Percentiles rank a stretch among this genome's conserved stretches.
Evolutionary conservation across 2,329 filamentous ascomycete species (phyloP).

Genomic region (Scleromitrula shiraiana): DNA sequence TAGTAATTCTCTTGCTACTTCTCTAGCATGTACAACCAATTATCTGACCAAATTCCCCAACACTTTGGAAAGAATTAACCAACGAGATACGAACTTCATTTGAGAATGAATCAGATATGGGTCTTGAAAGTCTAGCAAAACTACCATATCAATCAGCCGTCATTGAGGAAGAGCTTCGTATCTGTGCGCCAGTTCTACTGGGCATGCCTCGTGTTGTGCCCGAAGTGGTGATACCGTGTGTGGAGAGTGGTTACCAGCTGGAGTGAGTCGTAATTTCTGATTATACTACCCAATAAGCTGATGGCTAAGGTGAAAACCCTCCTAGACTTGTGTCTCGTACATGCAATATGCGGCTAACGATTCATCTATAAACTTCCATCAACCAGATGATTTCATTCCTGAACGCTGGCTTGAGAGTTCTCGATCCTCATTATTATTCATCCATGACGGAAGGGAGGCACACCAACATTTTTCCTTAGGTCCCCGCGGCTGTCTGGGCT

Average conservation of each 20-base stretch:
- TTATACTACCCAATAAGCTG: not conserved
- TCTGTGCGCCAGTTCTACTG: constrained; percentile 7
- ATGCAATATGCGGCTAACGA: constrained; percentile 1
- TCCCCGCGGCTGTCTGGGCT: constrained; percentile 12
- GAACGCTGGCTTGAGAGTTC: constrained; percentile 29
- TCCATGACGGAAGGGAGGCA: constrained; percentile 6
- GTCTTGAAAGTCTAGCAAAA: constrained; percentile 14
- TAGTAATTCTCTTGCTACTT: constrained; percentile 13
- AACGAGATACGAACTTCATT: constrained; percentile 36
- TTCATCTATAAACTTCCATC: constrained; percentile 8
- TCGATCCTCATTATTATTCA: constrained; percentile 30
- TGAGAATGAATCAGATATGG: constrained; percentile 32
- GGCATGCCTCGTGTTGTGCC: constrained; percentile 3
- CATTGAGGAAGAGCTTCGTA: constrained; percentile 7
- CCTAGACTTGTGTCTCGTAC: constrained; percentile 10
- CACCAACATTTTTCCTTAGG: constrained; percentile 10
- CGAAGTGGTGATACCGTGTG: not conserved
- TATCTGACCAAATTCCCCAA: constrained; percentile 28
- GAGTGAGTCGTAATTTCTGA: not conserved
- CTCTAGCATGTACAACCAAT: constrained; percentile 13
- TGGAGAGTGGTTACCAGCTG: constrained; percentile 8
- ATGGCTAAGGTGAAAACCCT: not conserved
- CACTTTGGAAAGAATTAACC: constrained; percentile 26
- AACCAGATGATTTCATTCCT: constrained; percentile 11
- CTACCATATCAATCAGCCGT: constrained; percentile 2